Conservation (phyloP, 2,329 filamentous ascomycete genomes). For the Huntiella moniliformis region DNA sequence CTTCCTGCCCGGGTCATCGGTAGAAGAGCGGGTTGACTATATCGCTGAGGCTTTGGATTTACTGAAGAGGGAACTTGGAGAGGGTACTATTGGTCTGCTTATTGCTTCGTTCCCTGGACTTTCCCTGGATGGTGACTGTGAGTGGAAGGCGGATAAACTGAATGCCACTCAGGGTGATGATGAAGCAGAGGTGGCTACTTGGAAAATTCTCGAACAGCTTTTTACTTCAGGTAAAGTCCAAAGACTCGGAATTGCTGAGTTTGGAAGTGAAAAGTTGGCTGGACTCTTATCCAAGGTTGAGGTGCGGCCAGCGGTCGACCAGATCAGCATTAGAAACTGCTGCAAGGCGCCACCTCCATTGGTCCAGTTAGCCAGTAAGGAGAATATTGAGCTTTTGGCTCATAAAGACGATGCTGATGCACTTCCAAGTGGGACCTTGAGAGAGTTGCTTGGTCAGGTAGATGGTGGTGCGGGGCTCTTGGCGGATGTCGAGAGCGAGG, state of each 20-base stretch:
- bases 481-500: conserved; percentile 23
- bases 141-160: conserved; percentile 50
- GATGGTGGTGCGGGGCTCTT: conserved; percentile 58
- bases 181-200: conserved; percentile 48
- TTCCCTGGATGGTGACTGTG: conserved; percentile 82
- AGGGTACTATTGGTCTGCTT: conserved; percentile 62
- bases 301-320: conserved; percentile 66
- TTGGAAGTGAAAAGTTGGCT: conserved; percentile 66
- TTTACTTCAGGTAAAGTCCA: conserved; percentile 51
- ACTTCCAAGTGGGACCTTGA: conserved; percentile 63
- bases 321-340: conserved; percentile 92
- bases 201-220: conserved; percentile 55
- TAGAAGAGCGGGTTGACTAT: conserved; percentile 46
- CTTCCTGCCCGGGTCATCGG: conserved; percentile 56
- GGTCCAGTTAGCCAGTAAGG: conserved; percentile 62
- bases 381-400: conserved; percentile 72
- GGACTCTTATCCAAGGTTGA: conserved; percentile 54
- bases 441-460: conserved; percentile 62
- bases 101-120: conserved; percentile 88
- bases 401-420: conserved; percentile 92
- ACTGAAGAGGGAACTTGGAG: conserved; percentile 61
- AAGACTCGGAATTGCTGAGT: conserved; percentile 74
- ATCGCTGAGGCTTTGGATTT: conserved; percentile 61
- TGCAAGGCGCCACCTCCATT: conserved; percentile 86
- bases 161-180: conserved; percentile 45